These are phyloP conservation scores for Cyberlindnera maclurae DNA, from an alignment of 805 yeast species.

Conservation along the genomic window DNA sequence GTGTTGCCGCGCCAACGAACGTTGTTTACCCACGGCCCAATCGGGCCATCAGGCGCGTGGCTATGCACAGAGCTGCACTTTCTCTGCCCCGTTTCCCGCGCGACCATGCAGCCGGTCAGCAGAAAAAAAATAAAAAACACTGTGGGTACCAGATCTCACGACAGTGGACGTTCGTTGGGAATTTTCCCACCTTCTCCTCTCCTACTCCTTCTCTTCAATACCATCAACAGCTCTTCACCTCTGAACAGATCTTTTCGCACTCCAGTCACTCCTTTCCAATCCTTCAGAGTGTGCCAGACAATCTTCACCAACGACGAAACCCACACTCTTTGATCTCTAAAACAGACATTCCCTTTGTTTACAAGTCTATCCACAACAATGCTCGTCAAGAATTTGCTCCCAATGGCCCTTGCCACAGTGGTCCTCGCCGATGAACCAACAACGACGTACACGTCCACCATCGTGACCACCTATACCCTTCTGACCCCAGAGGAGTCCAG, in stretches of 20 bases:
- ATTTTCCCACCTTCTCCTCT: neutral
- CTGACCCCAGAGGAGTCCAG: slow-evolving; percentile 23
- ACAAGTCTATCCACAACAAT: no score
- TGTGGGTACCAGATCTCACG: no score
- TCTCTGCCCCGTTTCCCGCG: neutral
- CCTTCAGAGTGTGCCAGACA: slow-evolving; percentile 20
- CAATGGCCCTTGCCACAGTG: slow-evolving; percentile 24
- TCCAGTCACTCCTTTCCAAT: slow-evolving; percentile 26
- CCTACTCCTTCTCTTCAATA: no score
- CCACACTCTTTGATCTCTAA: neutral
- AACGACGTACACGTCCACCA: slow-evolving; percentile 32
- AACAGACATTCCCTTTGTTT: neutral
- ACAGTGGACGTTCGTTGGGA: neutral
- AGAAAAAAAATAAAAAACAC: no score
- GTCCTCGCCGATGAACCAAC: slow-evolving; percentile 30
- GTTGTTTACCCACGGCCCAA: slow-evolving; percentile 6
- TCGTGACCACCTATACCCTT: slow-evolving; percentile 27
- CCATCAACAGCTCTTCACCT: neutral
- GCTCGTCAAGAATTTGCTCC: slow-evolving; percentile 18
- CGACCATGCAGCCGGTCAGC: no score
- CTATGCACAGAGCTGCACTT: neutral
- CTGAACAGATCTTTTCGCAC: slow-evolving; percentile 10
- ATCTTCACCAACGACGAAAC: neutral
- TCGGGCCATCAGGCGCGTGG: neutral
- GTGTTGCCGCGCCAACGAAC: slow-evolving; percentile 7